Conservation (phyloP, 2,329 filamentous ascomycete genomes). For the Chaetomium strumarium region DNA sequence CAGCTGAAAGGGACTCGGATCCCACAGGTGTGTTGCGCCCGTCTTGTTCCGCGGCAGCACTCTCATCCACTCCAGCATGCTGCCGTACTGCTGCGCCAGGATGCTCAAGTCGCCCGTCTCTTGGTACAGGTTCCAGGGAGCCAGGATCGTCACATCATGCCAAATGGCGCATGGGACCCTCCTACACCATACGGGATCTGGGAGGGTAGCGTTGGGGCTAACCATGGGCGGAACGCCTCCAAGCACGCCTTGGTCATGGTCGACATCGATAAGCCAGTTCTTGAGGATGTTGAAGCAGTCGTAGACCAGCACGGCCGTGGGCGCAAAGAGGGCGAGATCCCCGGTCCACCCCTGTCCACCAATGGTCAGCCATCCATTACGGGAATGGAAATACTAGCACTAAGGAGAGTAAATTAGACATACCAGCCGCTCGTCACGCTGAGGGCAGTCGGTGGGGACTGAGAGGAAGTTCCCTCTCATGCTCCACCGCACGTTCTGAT, state of each 20-base stretch:
- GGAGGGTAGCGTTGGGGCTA: background rate
- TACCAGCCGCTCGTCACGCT: background rate
- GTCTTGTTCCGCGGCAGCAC: background rate
- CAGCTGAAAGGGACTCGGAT: background rate
- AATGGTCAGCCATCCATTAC: too few relatives aligned
- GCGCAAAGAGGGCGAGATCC: background rate
- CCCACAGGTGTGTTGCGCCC: background rate
- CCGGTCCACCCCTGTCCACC: background rate
- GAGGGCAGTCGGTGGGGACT: background rate
- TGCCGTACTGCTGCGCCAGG: background rate
- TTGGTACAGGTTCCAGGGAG: background rate
- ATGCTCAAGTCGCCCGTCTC: background rate
- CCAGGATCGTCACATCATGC: background rate
- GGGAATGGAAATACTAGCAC: too few relatives aligned
- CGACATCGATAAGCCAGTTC: slow-evolving; percentile 1
- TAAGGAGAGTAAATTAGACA: too few relatives aligned
- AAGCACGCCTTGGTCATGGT: background rate
- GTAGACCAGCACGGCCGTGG: background rate
- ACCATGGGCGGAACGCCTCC: background rate
- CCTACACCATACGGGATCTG: background rate
- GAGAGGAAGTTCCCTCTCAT: slow-evolving; percentile 1
- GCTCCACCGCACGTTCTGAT: background rate
- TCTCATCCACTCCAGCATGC: background rate
- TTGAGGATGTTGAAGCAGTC: background rate
- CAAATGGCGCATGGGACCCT: background rate